These are phyloP conservation scores for Forsythia viridissima DNA, from an alignment of 257 asterid species.

Conservation along the genomic window DNA sequence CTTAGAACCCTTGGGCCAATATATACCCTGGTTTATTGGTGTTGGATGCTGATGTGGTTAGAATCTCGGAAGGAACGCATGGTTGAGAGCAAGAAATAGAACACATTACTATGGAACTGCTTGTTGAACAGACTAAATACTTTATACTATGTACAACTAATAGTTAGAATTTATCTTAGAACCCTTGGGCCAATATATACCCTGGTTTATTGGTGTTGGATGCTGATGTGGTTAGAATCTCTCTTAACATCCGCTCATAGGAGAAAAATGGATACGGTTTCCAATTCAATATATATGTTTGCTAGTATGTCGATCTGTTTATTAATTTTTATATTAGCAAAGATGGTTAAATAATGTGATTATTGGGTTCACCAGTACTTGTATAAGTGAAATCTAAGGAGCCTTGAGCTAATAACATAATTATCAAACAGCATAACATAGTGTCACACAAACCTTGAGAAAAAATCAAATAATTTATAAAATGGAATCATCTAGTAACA, in stretches of 20 bases:
- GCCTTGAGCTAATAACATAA: background rate
- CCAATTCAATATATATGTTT: background rate
- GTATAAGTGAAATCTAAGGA: background rate
- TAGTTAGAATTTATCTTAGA: background rate
- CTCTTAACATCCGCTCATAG: background rate
- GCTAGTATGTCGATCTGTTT: background rate
- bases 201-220: constrained; percentile 1
- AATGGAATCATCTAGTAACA: constrained; percentile 7
- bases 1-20: background rate
- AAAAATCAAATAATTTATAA: background rate
- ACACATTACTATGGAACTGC: background rate
- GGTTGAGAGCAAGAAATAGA: background rate
- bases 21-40: constrained; percentile 5
- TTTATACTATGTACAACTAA: background rate
- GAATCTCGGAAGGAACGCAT: background rate
- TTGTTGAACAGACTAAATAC: background rate
- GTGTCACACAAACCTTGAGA: background rate
- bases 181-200: background rate
- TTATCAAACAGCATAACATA: background rate
- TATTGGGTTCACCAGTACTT: background rate
- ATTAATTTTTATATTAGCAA: background rate
- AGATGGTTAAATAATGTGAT: background rate
- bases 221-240: background rate
- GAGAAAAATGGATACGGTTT: background rate
- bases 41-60: background rate